Evolutionary conservation across 495 filamentous ascomycete species (phyloP), one percentile per base, ranked within the genome.

Genomic region (Aspergillus conjunctus): DNA sequence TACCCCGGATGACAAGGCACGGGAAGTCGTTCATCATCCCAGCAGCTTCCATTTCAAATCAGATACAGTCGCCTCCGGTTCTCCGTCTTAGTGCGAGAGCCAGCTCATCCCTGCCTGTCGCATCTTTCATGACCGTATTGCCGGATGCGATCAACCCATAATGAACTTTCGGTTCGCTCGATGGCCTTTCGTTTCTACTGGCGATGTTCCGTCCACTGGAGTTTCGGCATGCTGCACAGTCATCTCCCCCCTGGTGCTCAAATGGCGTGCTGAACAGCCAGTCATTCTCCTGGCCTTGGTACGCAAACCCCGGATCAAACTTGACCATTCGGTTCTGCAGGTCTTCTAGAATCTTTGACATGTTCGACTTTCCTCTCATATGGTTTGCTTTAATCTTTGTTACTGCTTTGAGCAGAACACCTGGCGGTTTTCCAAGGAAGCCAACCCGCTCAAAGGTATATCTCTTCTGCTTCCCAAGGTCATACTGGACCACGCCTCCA

Each of bases 391-490:
- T 43, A 17, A 79, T 48, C 20, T 62, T 67, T 1, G 51, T 49
- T 4, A 77, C 21, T 1, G 72, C 73, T 30, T 56, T 73, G n/a
- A 75, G 62, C 3, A 77, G 58, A 6, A 64, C 30, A 15, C 31
- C 41, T 11, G 71, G 71, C 22, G 73, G 75, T 46, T 71, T 67
- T 46, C 76, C 73, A 15, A 79, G 49, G 2, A 64, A 54, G 0
- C 75, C 73, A 41, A 69, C 79, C n/a, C 66, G 68, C 54, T 58
- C 46, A n/a, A n/a, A n/a, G 55, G 77, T 76, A 11, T 56, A 20
- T 8, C 66, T 67, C 8, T 45, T 77, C 79, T 7, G 34, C 14
- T 14, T 37, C 8, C 46, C 76, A 76, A 54, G 68, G 69, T 76
- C 70, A 61, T 73, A 74, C 55, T 77, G 73, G 6, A 77, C 41